A percentile compares a stretch with the other conserved stretches of the same genome.
Conservation (phyloP, 805 yeast genomes). For the Candida awuae region DNA sequence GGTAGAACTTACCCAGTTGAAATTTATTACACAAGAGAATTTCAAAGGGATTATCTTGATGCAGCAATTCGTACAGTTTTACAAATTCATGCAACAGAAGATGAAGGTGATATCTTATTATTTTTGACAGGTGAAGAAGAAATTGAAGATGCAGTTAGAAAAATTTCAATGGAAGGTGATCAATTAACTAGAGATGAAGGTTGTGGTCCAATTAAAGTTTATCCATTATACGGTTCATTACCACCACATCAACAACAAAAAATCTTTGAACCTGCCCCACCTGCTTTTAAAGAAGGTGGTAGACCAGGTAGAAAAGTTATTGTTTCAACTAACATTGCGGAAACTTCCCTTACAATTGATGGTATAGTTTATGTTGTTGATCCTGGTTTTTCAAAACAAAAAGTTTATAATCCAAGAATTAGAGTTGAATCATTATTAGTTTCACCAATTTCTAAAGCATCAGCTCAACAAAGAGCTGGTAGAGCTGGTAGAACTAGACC, state of each 20-base stretch:
- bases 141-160: conserved; percentile 93
- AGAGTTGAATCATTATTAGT: conserved; percentile 91
- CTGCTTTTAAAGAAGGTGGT: conserved; percentile 61
- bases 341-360: conserved; percentile 94
- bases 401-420: conserved; percentile 92
- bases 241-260: conserved; percentile 94
- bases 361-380: conserved; percentile 97
- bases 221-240: conserved; percentile 91
- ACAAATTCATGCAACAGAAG: conserved; percentile 96
- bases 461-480: conserved; percentile 98
- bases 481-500: conserved; percentile 99
- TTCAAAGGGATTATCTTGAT: conserved; percentile 88
- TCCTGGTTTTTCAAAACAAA: conserved; percentile 95
- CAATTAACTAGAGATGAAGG: conserved; percentile 81
- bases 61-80: conserved; percentile 92
- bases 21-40: conserved; percentile 93
- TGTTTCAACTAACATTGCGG: conserved; percentile 92
- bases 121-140: conserved; percentile 96
- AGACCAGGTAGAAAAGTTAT: conserved; percentile 94
- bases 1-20: conserved; percentile 98
- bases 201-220: conserved; percentile 83
- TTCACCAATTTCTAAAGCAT: conserved; percentile 93
- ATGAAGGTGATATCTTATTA: conserved; percentile 79
- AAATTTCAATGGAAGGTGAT: conserved; percentile 81
- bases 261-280: conserved; percentile 88